Conservation (phyloP, 2,329 filamentous ascomycete species). For the Ceratocystis destructans region DNA sequence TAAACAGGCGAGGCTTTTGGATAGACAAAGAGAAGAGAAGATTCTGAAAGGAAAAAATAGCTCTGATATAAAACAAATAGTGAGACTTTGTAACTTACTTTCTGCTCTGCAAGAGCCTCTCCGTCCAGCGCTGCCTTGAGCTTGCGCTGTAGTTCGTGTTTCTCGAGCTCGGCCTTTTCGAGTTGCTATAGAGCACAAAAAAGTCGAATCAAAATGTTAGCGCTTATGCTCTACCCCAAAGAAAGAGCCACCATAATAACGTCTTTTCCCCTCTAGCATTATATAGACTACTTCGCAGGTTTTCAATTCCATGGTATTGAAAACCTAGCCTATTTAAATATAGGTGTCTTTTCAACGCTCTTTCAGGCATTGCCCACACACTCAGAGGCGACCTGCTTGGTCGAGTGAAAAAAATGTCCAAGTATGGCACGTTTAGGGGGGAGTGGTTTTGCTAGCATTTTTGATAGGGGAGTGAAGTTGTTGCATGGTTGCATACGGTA, state of each 20-base stretch:
- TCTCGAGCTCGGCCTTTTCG: slow-evolving; percentile 43
- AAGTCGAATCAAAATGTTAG: slow-evolving; percentile 9
- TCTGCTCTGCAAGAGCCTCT: slow-evolving; percentile 36
- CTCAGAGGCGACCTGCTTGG: slow-evolving; percentile 17
- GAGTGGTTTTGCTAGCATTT: slow-evolving; percentile 2
- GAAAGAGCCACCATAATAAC: neutral
- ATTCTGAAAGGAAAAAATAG: neutral
- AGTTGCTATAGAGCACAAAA: slow-evolving; percentile 35
- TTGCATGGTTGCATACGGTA: slow-evolving; percentile 12
- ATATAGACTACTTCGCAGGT: neutral
- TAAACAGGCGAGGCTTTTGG: neutral
- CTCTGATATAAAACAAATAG: neutral
- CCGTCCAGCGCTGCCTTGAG: slow-evolving; percentile 41
- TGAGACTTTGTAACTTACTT: slow-evolving; percentile 31
- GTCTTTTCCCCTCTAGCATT: neutral
- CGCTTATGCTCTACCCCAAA: neutral
- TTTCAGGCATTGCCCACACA: slow-evolving; percentile 7
- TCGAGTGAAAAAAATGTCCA: slow-evolving; percentile 13
- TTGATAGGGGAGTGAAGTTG: slow-evolving; percentile 7
- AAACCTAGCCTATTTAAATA: neutral
- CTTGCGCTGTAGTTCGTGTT: slow-evolving; percentile 40
- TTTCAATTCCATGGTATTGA: neutral
- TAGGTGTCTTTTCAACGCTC: neutral
- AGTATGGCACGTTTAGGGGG: slow-evolving; percentile 6
- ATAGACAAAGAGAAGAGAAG: neutral